Base-by-base conservation (phyloP, 2,329 filamentous ascomycete genomes). In the Parasarocladium wereldwijsianum region DNA sequence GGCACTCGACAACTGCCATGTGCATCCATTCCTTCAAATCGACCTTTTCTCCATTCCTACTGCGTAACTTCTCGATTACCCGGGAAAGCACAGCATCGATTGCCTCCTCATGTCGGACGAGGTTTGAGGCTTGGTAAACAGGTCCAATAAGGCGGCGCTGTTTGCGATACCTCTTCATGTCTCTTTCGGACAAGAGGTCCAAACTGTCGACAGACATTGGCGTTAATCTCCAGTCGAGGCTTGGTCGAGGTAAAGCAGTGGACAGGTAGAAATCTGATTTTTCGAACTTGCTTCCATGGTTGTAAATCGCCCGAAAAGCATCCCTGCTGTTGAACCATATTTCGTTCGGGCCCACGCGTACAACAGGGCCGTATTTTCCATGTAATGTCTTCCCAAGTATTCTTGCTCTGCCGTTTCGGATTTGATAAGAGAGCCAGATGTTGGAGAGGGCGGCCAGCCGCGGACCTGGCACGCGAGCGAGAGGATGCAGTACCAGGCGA, bases 11-110 rank as follows among this genome's bases (percentile, higher is more conserved):
- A 2, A 54, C 57, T 12, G 66, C 49, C 33, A 69, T 66, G 43
- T 69, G 64, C 63, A 68, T 68, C 64, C 64, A 69, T 32, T 65
- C 58, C 29, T 60, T 62, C 12, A 69, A 40, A 33, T 67, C 60
- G 4, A 68, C 40, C 17, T 57, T 49, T 2, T 43, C 39, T 0
- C 59, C 60, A 1, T 51, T 26, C 1, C 64, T 40, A 0, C 34
- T 33, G 4, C 41, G 44, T 0, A 69, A 38, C 16, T 50, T 54
- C 3, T 46, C 34, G 2, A 63, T 35, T 1, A 45, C 51, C 0
- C 41, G 40, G 3, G 43, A 34, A 6, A 66, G 38, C 1, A 63
- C 60, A 0, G 35, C 35, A 17, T 66, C 57, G 5, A 67, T 44
- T 0, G 50, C 51, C 1, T 36, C 26, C 32, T 61, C 59, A 24